Evolutionary conservation across 169 alveolate genomes (phyloP), one percentile per base, ranked within the genome.

Genomic region (Plasmodium falciparum): DNA sequence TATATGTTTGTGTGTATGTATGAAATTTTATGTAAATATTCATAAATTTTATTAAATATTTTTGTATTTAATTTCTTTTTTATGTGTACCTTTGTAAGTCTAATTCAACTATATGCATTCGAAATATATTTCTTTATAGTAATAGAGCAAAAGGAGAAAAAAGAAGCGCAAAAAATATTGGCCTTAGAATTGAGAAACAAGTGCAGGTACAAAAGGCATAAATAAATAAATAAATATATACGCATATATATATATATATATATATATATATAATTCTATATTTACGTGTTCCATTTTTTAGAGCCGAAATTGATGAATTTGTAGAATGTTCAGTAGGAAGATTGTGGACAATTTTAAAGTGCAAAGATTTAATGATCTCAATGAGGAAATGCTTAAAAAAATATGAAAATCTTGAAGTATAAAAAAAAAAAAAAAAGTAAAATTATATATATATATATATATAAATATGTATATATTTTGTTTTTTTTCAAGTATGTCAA

Each of bases 231-330:
- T 13, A 43, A 5, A 17, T 26, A 54, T 56, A 73, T 11, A 5
- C 3, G 15, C n/a, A 17, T 54, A 54, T 73, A 43, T 45, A 56
- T 7, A 49, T 20, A n/a, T 71, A 56, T 56, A 13, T 63, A 73
- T 24, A n/a, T 54, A 26, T 39, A 6, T 39, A 5, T 39, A 39
- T 39, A 5, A 0, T 39, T 39, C 0, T 39, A 6, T 39, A 39
- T 56, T 50, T 61, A 26, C 4, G 15, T 39, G 45, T 52, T n/a
- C 24, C 54, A n/a, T 50, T 61, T 29, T 13, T 49, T 17, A 83
- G 91, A 49, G 73, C 91, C 7, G 91, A 83, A 58, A 83, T 83
- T 83, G 91, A 83, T 17, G 91, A 83, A 58, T 83, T 54, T 73
- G 83, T 83, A 61, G 91, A 83, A 62, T 83, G 91, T 49, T 52